Percentiles rank a stretch among this genome's conserved stretches.
phyloP scores from a whole-genome alignment of 345 rosid species.

The Leavenworthia alabamica region DNA sequence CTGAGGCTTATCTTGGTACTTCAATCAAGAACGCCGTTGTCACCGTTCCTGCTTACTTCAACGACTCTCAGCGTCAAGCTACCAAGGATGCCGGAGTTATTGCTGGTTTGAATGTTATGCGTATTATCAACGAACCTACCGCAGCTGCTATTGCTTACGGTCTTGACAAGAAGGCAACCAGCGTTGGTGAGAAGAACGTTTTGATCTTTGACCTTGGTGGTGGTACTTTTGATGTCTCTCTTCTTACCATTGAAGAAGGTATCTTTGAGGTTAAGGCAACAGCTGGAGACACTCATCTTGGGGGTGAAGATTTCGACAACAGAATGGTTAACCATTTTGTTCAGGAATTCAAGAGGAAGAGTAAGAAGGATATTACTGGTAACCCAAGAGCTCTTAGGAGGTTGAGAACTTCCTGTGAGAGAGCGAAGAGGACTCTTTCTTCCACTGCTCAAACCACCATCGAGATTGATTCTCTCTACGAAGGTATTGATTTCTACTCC shows the following conservation, averaged over 20 bases:
- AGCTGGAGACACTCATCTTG: conserved; percentile 73
- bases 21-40: conserved; percentile 65
- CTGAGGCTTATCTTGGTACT: conserved; percentile 70
- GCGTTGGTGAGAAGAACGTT: conserved; percentile 71
- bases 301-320: conserved; percentile 75
- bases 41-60: conserved; percentile 72
- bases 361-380: conserved; percentile 61
- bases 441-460: conserved; percentile 70
- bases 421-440: conserved; percentile 65
- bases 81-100: conserved; percentile 79
- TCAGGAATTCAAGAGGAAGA: conserved; percentile 65
- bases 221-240: conserved; percentile 78
- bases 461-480: conserved; percentile 64
- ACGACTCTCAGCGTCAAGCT: conserved; percentile 80
- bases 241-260: conserved; percentile 72
- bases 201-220: conserved; percentile 78
- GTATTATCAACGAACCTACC: conserved; percentile 71
- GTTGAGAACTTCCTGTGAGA: conserved; percentile 65
- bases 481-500: conserved; percentile 68
- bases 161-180: conserved; percentile 70
- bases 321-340: conserved; percentile 78
- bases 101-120: conserved; percentile 68
- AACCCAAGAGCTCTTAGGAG: conserved; percentile 76
- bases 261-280: conserved; percentile 77
- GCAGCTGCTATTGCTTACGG: conserved; percentile 85